Evolutionary conservation across 2,329 filamentous ascomycete species (phyloP), one percentile per base, ranked within the genome.

Genomic region (Sporothrix schenckii): DNA sequence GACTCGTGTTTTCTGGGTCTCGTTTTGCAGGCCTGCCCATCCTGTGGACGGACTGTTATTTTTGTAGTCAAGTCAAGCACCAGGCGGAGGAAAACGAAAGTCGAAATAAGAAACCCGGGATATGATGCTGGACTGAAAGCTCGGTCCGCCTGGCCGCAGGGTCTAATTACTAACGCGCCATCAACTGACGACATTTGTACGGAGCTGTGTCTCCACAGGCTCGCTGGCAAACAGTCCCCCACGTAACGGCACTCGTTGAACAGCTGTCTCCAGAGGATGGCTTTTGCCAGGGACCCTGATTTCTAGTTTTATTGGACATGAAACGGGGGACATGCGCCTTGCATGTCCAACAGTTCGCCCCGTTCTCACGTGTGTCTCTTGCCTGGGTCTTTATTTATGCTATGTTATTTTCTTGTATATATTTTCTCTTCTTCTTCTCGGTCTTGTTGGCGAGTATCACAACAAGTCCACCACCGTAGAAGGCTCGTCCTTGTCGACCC

Each of bases 91-190:
- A 44, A 44, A 4, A 61, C 11, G 24, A 4, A 27, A 54, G 10
- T 9, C 2, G 34, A 60, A 16, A 61, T 49, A 49, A 21, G 16
- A 49, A 65, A 21, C 63, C 63, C 63, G 44, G 61, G 56, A 60
- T 60, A n/a, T 16, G 56, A 30, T 50, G 60, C 19, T n/a, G 41
- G 10, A 65, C 44, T 61, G 34, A 49, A 49, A 49, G 60, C 60
- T 65, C 60, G 60, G 60, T 65, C 60, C 60, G 39, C 56, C n/a
- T 14, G 56, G 56, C 56, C 56, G 39, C n/a, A 54, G 34, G 34
- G 34, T 34, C 34, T 9, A 34, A 7, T 34, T 34, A 34, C 34
- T 30, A 41, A 24, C 44, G 56, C 56, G 58, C 54, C 39, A 63
- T 27, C 41, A 21, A 63, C 58, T 49, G 30, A 65, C 41, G 34